Base-by-base conservation (phyloP, 805 yeast genomes). In the Yamadazyma paraphyllophila region DNA sequence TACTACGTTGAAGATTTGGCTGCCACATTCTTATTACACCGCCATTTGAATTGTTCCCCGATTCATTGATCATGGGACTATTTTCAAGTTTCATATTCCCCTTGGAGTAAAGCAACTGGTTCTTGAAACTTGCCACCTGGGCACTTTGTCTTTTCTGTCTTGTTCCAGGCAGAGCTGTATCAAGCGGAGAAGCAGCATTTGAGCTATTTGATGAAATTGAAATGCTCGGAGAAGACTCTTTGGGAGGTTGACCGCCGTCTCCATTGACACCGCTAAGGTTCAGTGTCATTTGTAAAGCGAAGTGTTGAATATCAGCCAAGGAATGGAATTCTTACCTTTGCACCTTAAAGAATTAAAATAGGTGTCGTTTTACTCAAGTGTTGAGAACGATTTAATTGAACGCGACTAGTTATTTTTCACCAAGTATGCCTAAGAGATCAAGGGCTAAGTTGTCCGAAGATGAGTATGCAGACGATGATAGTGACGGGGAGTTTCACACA, bases 141-240 rank as follows among this genome's bases (percentile, higher is more conserved):
- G 55, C 55, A 43, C 48, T 41, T 33, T 47, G 47, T 20, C 55
- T n/a, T 16, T 46, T 46, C 30, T 26, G 40, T 37, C 40, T 37
- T 15, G 30, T 15, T 26, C 40, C 40, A 7, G 40, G 40, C 40
- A 37, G 40, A 15, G 30, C 32, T 7, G 32, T 37, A 10, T 37
- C 32, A 13, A 10, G 12, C 13, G 40, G 40, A 26, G 40, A 37
- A 25, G 31, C 27, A 36, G 26, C 27, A 10, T 33, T 33, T 11
- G 36, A 33, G 15, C 24, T 33, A 12, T 17, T 15, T 6, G 12
- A n/a, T 8, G 38, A 36, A 13, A 25, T 36, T 2, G 38, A 24
- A 12, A 26, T 26, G 24, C 27, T 36, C 20, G 38, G 24, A 13
- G 27, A 13, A 9, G 38, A 17, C 12, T 36, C 27, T 17, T 36